phyloP scores from a whole-genome alignment of 2,329 filamentous ascomycete genomes.

The Trichoderma sp. region DNA sequence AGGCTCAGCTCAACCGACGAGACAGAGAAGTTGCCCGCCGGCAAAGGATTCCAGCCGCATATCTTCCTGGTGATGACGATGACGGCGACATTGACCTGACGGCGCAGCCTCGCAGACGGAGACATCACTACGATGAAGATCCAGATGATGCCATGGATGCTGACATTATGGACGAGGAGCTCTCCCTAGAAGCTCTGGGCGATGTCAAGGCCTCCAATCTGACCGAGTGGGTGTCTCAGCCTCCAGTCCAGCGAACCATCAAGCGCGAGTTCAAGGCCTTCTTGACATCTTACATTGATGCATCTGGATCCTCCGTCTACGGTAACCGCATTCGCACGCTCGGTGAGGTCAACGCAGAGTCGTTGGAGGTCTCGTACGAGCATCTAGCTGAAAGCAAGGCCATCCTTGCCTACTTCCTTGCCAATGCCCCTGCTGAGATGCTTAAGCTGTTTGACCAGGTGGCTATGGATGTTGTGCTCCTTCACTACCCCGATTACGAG shows the following conservation, averaged over 20 bases:
- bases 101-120: constrained; percentile 76
- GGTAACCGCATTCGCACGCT: constrained; percentile 90
- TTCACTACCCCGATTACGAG: constrained; percentile 97
- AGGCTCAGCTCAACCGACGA: constrained; percentile 69
- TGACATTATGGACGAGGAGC: constrained; percentile 93
- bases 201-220: constrained; percentile 92
- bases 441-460: constrained; percentile 95
- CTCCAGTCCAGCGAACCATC: constrained; percentile 87
- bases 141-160: constrained; percentile 87
- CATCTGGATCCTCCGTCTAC: constrained; percentile 86
- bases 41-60: constrained; percentile 68
- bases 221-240: constrained; percentile 92
- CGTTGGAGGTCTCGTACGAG: constrained; percentile 92
- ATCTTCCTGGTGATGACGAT: constrained; percentile 78
- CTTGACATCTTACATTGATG: constrained; percentile 91
- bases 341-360: constrained; percentile 96
- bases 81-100: constrained; percentile 83
- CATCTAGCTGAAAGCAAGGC: constrained; percentile 89
- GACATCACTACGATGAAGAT: constrained; percentile 92
- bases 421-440: constrained; percentile 92
- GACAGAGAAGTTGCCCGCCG: constrained; percentile 69
- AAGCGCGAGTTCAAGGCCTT: constrained; percentile 97
- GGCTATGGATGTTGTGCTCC: constrained; percentile 90
- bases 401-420: constrained; percentile 90
- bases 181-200: constrained; percentile 84